Evolutionary conservation across 208 protist genomes (phyloP), one percentile per base, ranked within the genome.

Genomic region (Phytomonas sp.): DNA sequence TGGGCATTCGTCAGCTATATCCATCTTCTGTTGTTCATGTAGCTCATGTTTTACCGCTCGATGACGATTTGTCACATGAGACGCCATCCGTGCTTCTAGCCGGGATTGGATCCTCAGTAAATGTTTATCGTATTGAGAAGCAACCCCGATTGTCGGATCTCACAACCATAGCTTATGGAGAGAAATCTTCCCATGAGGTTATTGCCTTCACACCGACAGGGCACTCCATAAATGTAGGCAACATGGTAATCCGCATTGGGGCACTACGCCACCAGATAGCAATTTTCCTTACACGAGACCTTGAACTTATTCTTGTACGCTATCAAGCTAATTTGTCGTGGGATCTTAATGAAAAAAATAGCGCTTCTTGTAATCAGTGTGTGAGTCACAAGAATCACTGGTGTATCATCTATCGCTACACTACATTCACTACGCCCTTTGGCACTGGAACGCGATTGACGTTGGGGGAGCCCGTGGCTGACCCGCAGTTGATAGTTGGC

Each of bases 261-360:
- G 69, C 76, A 1, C 61, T 89, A n/a, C 63, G 80, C 1, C 81
- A 92, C 61, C 89, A 94, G 75, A 90, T 84, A 63, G 77, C 92
- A 32, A 30, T 87, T 6, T 74, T 87, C 29, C 81, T 79, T 63
- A 94, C 89, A 29, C 74, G 80, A 11, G 78, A 86, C 60, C 69
- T 75, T 37, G 83, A 89, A 67, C 62, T 89, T 42, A 49, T 91
- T 12, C 60, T 92, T 6, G 80, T 83, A 70, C 82, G 89, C 32
- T 94, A 91, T 66, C 89, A 94, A 66, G 82, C 78, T 56, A 56
- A 56, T 56, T 56, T 56, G 19, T 23, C 45, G 26, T 56, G 10
- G 16, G 23, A 56, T 19, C 45, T 56, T 56, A 56, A 56, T 56
- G 16, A 56, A 56, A 56, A 56, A 56, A 56, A 56, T 19, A 26